phyloP scores from a whole-genome alignment of 495 filamentous ascomycete genomes.

The Penicillium desertorum region DNA sequence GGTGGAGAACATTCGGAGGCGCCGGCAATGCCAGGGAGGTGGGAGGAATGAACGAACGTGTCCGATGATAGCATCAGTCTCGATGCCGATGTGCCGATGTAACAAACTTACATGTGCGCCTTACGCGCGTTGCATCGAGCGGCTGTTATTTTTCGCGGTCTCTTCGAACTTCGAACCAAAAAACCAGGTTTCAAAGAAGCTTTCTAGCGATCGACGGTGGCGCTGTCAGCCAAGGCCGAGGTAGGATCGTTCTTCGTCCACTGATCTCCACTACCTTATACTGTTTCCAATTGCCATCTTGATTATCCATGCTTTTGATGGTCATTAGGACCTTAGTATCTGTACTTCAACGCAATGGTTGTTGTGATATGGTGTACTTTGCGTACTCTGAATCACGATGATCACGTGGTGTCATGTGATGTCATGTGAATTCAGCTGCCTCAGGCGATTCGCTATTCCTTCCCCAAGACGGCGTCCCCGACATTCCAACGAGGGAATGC shows the following conservation, averaged over 20 bases:
- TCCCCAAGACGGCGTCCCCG: not conserved
- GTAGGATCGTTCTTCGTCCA: not conserved
- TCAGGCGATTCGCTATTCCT: not conserved
- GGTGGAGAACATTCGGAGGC: constrained; percentile 8
- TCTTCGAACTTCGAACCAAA: not conserved
- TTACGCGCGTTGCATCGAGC: not conserved
- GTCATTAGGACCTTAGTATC: not conserved
- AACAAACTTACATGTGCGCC: not conserved
- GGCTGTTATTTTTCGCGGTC: not conserved
- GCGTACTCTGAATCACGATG: not conserved
- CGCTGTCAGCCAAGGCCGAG: constrained; percentile 3
- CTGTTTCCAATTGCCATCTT: not conserved
- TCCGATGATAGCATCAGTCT: not conserved
- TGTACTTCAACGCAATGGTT: not conserved
- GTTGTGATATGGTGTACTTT: not conserved
- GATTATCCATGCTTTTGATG: not conserved
- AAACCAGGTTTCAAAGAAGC: constrained; percentile 10
- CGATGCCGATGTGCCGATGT: constrained; percentile 1
- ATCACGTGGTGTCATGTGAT: not conserved
- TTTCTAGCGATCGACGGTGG: constrained; percentile 10
- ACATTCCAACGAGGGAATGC: not conserved
- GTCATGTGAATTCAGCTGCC: not conserved
- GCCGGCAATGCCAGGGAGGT: constrained; percentile 8
- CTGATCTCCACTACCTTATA: not conserved
- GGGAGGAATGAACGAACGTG: not conserved